phyloP scores from a whole-genome alignment of 176 grass and related monocot species.

The Musa troglodytarum region DNA sequence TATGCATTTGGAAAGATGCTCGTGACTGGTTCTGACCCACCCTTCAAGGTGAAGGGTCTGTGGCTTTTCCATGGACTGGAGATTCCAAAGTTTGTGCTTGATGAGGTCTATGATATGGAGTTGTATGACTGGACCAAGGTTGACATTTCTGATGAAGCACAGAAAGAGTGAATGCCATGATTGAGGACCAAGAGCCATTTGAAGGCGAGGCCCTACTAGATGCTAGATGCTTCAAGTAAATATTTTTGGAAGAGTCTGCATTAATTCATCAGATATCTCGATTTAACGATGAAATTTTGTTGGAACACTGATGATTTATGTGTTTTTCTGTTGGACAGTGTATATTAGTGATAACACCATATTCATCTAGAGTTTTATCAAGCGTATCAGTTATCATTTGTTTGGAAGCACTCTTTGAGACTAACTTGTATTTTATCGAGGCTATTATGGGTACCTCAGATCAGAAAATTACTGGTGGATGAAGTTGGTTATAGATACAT shows the following conservation, averaged over 20 bases:
- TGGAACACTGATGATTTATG: too few species aligned
- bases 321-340: too few species aligned
- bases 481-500: too few species aligned
- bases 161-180: conserved; percentile 87
- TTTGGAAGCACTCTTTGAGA: too few species aligned
- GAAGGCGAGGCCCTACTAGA: conserved; percentile 59
- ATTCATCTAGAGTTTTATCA: too few species aligned
- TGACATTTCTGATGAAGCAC: conserved; percentile 49
- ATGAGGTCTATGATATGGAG: conserved; percentile 77
- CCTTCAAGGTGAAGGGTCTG: conserved; percentile 71
- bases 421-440: too few species aligned
- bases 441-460: too few species aligned
- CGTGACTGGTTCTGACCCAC: conserved; percentile 50
- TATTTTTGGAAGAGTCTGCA: background rate
- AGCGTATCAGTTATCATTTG: too few species aligned
- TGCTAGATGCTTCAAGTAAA: conserved; percentile 87
- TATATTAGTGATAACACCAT: too few species aligned
- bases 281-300: too few species aligned
- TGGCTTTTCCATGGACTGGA: conserved; percentile 70
- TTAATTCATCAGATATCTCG: too few species aligned
- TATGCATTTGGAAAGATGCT: conserved; percentile 90
- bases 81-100: conserved; percentile 67
- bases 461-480: too few species aligned
- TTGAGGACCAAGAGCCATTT: conserved; percentile 78
- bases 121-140: conserved; percentile 81